Evolutionary conservation across 2,329 filamentous ascomycete species (phyloP), one percentile per base, ranked within the genome.

Genomic region (Colletotrichum shisoi): DNA sequence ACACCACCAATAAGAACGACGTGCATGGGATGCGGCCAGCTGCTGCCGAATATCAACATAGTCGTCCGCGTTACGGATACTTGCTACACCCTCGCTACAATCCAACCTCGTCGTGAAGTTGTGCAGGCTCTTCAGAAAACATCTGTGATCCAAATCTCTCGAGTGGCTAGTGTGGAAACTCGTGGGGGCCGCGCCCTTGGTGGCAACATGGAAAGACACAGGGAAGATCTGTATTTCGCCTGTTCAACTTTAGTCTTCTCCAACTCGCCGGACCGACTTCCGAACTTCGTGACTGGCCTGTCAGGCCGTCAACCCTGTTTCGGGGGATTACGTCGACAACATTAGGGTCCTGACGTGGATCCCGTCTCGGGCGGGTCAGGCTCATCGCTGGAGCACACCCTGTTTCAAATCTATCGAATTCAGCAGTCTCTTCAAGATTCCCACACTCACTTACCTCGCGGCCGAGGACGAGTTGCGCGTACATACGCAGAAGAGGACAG

Each of bases 341-440:
- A 17, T 45, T 42, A 51, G 57, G 57, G 37, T 51, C 37, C 37
- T 1, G 37, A 51, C 34, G 57, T 59, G 57, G 57, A 48, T 12
- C 19, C 27, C 31, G 27, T 39, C 42, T 37, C 57, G 54, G 54
- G 40, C 21, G 40, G 54, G 54, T 21, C 54, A 40, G 54, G 40
- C 37, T 45, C 17, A 19, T 57, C 40, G 54, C 40, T 57, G 54
- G 46, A 46, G 40, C 40, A 42, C 54, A 40, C 27, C 39, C 57
- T 59, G 57, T 59, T 59, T 59, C 57, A 51, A 48, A n/a, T 58
- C 31, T 48, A 48, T 34, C 31, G 56, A 51, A 42, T 40, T 11
- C n/a, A 40, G 27, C 27, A 46, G 57, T 19, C 34, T 49, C 19
- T 49, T 19, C 45, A 49, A 31, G 7, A 6, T 19, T 27, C 45